phyloP scores from a whole-genome alignment of 495 filamentous ascomycete species.

The Xylaria cubensis region DNA sequence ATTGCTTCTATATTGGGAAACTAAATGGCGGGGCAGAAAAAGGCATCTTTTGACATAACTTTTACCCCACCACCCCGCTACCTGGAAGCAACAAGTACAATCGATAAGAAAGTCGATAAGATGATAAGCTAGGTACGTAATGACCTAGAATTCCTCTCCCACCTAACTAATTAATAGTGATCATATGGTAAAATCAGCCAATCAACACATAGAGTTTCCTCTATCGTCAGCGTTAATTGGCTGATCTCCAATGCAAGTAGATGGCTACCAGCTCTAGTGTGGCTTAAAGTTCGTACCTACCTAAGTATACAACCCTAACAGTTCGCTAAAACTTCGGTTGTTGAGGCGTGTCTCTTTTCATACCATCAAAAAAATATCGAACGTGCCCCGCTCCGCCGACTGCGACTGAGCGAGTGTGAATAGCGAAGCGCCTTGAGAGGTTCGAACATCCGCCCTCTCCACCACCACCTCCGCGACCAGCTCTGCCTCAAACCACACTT shows the following conservation, averaged over 20 bases:
- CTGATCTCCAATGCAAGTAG: too few species aligned
- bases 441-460: conserved; percentile 27
- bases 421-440: conserved; percentile 26
- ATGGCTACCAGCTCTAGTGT: too few species aligned
- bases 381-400: conserved; percentile 32
- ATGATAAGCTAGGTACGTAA: neutral
- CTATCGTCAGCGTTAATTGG: too few species aligned
- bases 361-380: conserved; percentile 37
- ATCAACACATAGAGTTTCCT: too few species aligned
- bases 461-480: conserved; percentile 21
- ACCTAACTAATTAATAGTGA: too few species aligned
- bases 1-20: neutral
- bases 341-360: conserved; percentile 20
- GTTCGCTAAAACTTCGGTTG: conserved; percentile 41
- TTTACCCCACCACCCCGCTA: conserved; percentile 25
- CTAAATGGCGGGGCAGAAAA: conserved; percentile 21
- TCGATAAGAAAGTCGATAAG: conserved; percentile 9
- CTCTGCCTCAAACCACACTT: conserved; percentile 28
- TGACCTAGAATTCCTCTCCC: too few species aligned
- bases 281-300: neutral
- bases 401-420: conserved; percentile 23
- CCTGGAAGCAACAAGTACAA: neutral
- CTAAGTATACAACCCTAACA: conserved; percentile 33
- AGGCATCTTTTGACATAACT: neutral
- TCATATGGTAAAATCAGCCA: too few species aligned